These are phyloP conservation scores for Neopestalotiopsis rosae DNA, from an alignment of 2,329 filamentous ascomycete genomes.

Conservation along the genomic window DNA sequence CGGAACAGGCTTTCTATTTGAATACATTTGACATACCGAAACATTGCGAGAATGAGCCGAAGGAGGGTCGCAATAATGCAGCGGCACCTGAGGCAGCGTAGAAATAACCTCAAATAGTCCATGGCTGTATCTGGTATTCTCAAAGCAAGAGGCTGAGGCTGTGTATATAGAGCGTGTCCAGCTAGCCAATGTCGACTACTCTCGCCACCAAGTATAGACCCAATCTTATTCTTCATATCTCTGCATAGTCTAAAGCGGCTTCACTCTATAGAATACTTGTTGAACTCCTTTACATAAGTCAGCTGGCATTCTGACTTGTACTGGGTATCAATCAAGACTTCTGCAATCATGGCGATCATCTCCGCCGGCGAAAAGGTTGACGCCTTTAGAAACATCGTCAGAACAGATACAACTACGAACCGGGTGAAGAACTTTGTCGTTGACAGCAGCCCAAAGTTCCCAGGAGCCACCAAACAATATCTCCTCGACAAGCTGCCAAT, in stretches of 20 bases:
- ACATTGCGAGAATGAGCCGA: constrained; percentile 19
- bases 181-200: neutral
- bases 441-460: constrained; percentile 44
- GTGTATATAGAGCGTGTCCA: constrained; percentile 14
- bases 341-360: constrained; percentile 13
- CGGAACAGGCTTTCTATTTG: neutral
- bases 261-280: neutral
- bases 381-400: constrained; percentile 37
- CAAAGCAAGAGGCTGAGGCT: neutral
- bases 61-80: constrained; percentile 14
- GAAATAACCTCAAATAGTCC: neutral
- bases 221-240: neutral
- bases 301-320: no score
- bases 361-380: constrained; percentile 20
- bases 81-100: constrained; percentile 4
- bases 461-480: constrained; percentile 60
- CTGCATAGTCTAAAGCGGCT: neutral
- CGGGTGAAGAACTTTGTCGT: constrained; percentile 36
- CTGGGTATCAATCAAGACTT: neutral
- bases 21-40: constrained; percentile 14
- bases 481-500: constrained; percentile 66
- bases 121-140: neutral
- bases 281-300: neutral
- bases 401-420: constrained; percentile 44
- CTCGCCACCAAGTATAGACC: neutral